A percentile compares a stretch with the other conserved stretches of the same genome.
Evolutionary conservation across 2,329 filamentous ascomycete genomes (phyloP).

Genomic region (Apiospora koreana): DNA sequence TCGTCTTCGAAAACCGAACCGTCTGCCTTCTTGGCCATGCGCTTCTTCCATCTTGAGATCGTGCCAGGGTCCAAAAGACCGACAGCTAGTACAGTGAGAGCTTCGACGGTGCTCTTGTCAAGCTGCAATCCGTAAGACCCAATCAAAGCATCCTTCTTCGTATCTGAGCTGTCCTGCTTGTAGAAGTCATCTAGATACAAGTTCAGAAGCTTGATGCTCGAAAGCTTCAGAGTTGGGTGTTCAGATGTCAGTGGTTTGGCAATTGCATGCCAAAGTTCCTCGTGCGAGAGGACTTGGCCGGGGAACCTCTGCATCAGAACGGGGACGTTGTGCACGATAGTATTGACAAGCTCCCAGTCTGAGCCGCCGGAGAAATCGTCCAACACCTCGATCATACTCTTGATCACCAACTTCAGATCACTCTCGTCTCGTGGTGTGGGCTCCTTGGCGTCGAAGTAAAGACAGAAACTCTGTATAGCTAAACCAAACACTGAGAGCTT

Average conservation of each 20-base stretch:
- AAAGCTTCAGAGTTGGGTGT: slow-evolving; percentile 74
- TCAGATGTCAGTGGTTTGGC: slow-evolving; percentile 70
- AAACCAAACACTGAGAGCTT: slow-evolving; percentile 64
- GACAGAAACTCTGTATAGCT: slow-evolving; percentile 77
- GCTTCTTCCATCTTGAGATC: slow-evolving; percentile 31
- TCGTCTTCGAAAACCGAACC: slow-evolving; percentile 15
- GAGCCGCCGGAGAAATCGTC: slow-evolving; percentile 50
- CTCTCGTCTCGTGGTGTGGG: slow-evolving; percentile 61
- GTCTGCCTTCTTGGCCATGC: slow-evolving; percentile 22
- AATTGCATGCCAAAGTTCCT: slow-evolving; percentile 71
- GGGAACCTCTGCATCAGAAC: slow-evolving; percentile 70
- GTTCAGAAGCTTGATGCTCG: slow-evolving; percentile 72
- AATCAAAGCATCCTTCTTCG: slow-evolving; percentile 59
- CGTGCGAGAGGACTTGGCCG: slow-evolving; percentile 61
- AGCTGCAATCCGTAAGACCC: slow-evolving; percentile 74
- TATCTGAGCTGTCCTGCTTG: slow-evolving; percentile 55
- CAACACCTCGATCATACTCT: slow-evolving; percentile 54
- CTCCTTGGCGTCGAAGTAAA: slow-evolving; percentile 75
- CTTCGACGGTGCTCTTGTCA: slow-evolving; percentile 62
- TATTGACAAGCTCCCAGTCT: slow-evolving; percentile 74
- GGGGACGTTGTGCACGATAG: slow-evolving; percentile 68
- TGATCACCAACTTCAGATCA: slow-evolving; percentile 65
- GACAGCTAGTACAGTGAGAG: slow-evolving; percentile 44
- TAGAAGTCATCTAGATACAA: slow-evolving; percentile 82
- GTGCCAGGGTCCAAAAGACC: slow-evolving; percentile 40